A percentile compares a stretch with the other conserved stretches of the same genome.
These are phyloP conservation scores for Carex cristatella DNA, from an alignment of 176 grass and related monocot species.

Conservation along the genomic window DNA sequence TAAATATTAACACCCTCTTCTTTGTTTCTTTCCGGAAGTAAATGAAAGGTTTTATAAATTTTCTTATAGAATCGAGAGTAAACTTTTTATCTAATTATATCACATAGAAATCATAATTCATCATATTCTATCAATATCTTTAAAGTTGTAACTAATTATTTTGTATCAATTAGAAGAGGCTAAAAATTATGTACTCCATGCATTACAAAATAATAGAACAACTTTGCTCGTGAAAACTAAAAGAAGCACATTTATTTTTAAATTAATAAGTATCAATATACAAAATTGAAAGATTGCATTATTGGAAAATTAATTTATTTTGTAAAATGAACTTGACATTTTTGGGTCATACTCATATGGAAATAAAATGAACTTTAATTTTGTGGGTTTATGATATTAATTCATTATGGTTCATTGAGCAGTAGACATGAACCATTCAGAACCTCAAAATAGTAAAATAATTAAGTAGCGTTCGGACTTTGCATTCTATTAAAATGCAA, in stretches of 20 bases:
- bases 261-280: no score
- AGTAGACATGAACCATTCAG: background rate
- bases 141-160: background rate
- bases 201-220: background rate
- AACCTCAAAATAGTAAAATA: background rate
- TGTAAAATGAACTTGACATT: no score
- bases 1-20: no score
- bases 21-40: background rate
- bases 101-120: background rate
- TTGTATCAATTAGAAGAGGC: background rate
- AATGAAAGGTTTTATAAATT: background rate
- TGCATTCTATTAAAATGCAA: constrained; percentile 20
- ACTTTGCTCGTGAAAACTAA: background rate
- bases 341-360: no score
- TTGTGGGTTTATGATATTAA: no score
- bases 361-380: no score
- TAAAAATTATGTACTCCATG: background rate
- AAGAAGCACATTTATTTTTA: background rate
- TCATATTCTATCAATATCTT: background rate
- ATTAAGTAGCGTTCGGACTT: background rate
- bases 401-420: background rate
- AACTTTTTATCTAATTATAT: background rate
- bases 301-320: no score
- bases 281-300: no score
- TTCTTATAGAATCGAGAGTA: no score